A percentile compares a stretch with the other conserved stretches of the same genome.
phyloP scores from a whole-genome alignment of 2,329 filamentous ascomycete species.

The Alternaria gansuensis region DNA sequence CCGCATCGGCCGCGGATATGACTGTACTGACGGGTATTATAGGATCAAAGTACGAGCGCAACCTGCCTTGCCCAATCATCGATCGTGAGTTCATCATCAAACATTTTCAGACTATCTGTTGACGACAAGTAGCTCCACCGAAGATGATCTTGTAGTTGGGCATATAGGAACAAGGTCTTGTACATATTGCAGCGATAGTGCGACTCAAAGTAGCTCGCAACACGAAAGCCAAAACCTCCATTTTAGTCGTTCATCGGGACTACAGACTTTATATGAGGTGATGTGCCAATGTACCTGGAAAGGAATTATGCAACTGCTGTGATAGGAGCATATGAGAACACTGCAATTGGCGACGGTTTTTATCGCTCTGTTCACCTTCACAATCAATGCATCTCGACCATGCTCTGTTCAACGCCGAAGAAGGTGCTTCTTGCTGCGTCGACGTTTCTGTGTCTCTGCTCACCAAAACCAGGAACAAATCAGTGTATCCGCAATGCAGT shows the following conservation, averaged over 20 bases:
- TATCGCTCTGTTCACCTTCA: not conserved
- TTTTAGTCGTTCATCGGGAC: not conserved
- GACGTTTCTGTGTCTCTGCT: not conserved
- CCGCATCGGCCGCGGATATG: constrained; percentile 34
- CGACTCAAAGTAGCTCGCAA: constrained; percentile 15
- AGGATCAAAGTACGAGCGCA: constrained; percentile 97
- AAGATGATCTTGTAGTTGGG: constrained; percentile 48
- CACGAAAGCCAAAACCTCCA: constrained; percentile 10
- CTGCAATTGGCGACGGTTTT: not conserved
- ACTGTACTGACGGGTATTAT: constrained; percentile 30
- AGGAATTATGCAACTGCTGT: too few relatives aligned
- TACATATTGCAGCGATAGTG: constrained; percentile 24
- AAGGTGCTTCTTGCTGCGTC: too few relatives aligned
- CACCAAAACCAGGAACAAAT: not conserved
- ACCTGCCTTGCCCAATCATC: constrained; percentile 80
- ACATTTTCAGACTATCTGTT: constrained; percentile 19
- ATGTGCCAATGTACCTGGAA: too few relatives aligned
- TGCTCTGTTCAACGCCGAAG: too few relatives aligned
- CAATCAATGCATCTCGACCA: not conserved
- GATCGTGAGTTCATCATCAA: constrained; percentile 71
- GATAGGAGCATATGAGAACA: too few relatives aligned
- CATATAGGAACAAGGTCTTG: constrained; percentile 17
- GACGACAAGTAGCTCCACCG: constrained; percentile 43
- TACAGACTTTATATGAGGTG: not conserved
- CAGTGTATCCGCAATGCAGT: not conserved